phyloP scores from a whole-genome alignment of 1,284 basidiomycete species.

The Golubevia pallescens region DNA sequence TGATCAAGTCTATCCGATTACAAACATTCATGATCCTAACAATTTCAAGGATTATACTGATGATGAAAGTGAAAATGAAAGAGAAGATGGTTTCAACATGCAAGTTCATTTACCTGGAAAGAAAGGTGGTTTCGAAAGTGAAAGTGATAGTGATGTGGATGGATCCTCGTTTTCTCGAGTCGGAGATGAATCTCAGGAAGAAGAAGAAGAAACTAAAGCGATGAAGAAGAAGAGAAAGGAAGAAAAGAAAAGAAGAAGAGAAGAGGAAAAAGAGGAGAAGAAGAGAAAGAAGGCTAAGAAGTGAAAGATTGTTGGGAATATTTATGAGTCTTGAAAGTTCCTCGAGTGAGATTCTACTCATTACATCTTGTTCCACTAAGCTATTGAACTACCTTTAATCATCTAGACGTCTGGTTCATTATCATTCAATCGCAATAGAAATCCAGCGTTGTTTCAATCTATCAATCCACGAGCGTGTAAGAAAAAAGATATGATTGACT shows the following conservation, averaged over 20 bases:
- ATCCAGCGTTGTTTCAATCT: too few relatives aligned
- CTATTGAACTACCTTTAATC: too few relatives aligned
- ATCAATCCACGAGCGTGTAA: too few relatives aligned
- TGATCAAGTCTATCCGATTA: constrained; percentile 1
- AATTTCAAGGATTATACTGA: not conserved
- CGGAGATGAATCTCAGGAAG: not conserved
- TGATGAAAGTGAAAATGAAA: not conserved
- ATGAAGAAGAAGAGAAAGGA: not conserved
- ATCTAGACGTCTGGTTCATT: too few relatives aligned
- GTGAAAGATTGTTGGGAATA: not conserved
- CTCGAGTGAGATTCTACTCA: too few relatives aligned
- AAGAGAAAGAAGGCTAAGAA: constrained; percentile 2
- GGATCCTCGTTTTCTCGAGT: not conserved
- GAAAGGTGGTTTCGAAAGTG: not conserved
- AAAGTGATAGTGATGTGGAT: not conserved
- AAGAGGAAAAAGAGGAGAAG: not conserved
- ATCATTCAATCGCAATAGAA: too few relatives aligned
- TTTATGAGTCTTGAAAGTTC: too few relatives aligned
- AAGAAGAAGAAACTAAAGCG: not conserved
- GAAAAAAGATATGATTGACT: too few relatives aligned
- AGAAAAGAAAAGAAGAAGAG: constrained; percentile 1
- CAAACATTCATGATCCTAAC: not conserved
- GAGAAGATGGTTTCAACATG: not conserved
- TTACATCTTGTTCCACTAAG: too few relatives aligned
- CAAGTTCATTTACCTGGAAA: not conserved